phyloP scores from a whole-genome alignment of 2,329 filamentous ascomycete genomes.

The Beauveria varroae region DNA sequence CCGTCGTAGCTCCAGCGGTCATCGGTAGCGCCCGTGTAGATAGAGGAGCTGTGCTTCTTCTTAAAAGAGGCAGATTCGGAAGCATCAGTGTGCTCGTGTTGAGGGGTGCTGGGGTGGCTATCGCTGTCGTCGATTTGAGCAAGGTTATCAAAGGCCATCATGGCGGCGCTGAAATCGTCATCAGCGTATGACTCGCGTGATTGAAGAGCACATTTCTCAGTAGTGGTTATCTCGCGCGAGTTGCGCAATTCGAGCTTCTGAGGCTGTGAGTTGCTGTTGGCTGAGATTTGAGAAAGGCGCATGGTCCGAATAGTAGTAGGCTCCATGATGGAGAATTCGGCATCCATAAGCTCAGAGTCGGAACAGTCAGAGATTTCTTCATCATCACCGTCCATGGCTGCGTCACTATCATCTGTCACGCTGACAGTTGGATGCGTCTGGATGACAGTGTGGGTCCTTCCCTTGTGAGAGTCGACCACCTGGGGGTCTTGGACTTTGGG shows the following conservation, averaged over 20 bases:
- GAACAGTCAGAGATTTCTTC: constrained; percentile 4
- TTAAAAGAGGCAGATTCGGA: constrained; percentile 21
- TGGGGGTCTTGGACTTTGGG: no score
- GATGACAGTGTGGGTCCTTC: no score
- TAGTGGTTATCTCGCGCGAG: neutral
- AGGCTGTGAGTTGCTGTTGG: neutral
- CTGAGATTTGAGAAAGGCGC: constrained; percentile 5
- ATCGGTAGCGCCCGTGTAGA: constrained; percentile 30
- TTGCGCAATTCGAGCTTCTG: constrained; percentile 15
- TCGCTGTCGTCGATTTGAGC: constrained; percentile 12
- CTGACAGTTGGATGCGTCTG: neutral
- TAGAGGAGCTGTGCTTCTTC: constrained; percentile 30
- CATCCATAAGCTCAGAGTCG: constrained; percentile 6
- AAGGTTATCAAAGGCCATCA: constrained; percentile 3
- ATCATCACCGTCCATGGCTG: constrained; percentile 4
- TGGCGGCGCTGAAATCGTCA: neutral
- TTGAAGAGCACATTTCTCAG: neutral
- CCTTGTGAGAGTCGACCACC: no score
- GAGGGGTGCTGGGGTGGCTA: constrained; percentile 12
- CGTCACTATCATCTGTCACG: neutral
- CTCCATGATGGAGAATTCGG: constrained; percentile 8
- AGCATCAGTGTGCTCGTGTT: constrained; percentile 19
- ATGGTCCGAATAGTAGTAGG: constrained; percentile 1
- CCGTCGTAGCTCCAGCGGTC: constrained; percentile 30
- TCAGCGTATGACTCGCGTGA: neutral